Evolutionary conservation across 352 stramenopile genomes (phyloP), one percentile per base, ranked within the genome.

Genomic region (Phytophthora ramorum): DNA sequence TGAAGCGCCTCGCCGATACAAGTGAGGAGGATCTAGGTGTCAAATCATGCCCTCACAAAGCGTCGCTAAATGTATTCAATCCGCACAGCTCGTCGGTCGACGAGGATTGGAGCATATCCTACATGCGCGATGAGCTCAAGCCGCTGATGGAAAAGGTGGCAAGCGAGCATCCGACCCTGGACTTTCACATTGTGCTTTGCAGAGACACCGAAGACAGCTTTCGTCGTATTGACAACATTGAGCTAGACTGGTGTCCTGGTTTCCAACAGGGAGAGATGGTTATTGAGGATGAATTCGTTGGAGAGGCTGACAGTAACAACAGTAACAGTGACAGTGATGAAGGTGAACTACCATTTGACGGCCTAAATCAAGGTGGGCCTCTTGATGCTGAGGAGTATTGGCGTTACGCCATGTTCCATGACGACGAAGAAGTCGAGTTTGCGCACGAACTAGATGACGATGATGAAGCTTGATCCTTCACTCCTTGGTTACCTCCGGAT

Each of bases 111-210:
- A 73, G 64, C 32, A 47, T 49, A 45, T 46, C 30, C 2, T 81
- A 79, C 32, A 40, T 58, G 17, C 35, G 49, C 13, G 56, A 77
- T 32, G 59, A 73, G n/a, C 72, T 83, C 2, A 73, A 77, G 16
- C 61, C 80, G n/a, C 65, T 76, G 1, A 12, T 86, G 30, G 44
- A 58, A 9, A 79, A 81, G 38, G 38, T 69, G 7, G 56, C 45
- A 37, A 20, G 37, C 9, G 37, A 22, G 22, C 69, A 77, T 54
- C 49, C 65, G 32, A 40, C 37, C 19, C 51, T 77, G 32, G 54
- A 70, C 32, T 28, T 73, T 24, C 43, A 79, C 30, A 46, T 71
- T 41, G 58, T 73, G 4, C 44, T 74, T 0, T 66, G 60, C 41
- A 44, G 58, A 63, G 41, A 64, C 34, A 45, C 44, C 22, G 47